phyloP scores from a whole-genome alignment of 768 basidiomycete genomes.

The Pholiota molesta region DNA sequence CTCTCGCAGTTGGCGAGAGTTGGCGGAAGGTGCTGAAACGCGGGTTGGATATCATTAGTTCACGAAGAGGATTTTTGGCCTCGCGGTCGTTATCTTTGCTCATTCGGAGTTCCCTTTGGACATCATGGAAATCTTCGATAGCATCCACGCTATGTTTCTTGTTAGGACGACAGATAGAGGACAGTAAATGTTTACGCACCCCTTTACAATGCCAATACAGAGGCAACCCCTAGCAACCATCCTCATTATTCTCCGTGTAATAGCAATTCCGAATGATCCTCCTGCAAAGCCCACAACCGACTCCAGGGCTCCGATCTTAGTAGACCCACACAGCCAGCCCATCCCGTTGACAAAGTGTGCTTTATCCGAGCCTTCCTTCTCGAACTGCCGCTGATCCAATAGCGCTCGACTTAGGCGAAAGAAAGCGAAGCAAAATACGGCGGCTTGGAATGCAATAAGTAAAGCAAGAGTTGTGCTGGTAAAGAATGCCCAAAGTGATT shows the following conservation, averaged over 20 bases:
- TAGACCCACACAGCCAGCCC: conserved; percentile 63
- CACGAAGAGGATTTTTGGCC: conserved; percentile 40
- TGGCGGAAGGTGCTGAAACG: conserved; percentile 56
- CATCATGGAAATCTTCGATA: conserved; percentile 53
- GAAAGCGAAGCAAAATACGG: conserved; percentile 61
- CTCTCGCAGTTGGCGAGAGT: conserved; percentile 47
- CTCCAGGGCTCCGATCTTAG: conserved; percentile 69
- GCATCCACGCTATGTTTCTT: conserved; percentile 46
- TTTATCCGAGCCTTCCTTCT: conserved; percentile 44
- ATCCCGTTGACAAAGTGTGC: conserved; percentile 60
- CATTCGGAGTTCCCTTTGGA: conserved; percentile 40
- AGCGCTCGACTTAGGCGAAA: conserved; percentile 56
- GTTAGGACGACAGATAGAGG: conserved; percentile 1
- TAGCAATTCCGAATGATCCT: conserved; percentile 50
- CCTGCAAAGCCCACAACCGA: conserved; percentile 63
- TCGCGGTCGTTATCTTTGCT: conserved; percentile 20
- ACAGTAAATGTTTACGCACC: conserved; percentile 45
- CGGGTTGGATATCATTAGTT: conserved; percentile 56
- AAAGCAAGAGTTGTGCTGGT: conserved; percentile 62
- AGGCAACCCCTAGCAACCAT: conserved; percentile 55
- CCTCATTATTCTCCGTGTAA: conserved; percentile 63
- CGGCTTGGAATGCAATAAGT: conserved; percentile 57
- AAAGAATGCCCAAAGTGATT: conserved; percentile 57
- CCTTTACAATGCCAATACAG: conserved; percentile 66
- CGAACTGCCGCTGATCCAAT: conserved; percentile 54